Conservation (phyloP, 2,329 filamentous ascomycete genomes). For the Penicillium sp. region DNA sequence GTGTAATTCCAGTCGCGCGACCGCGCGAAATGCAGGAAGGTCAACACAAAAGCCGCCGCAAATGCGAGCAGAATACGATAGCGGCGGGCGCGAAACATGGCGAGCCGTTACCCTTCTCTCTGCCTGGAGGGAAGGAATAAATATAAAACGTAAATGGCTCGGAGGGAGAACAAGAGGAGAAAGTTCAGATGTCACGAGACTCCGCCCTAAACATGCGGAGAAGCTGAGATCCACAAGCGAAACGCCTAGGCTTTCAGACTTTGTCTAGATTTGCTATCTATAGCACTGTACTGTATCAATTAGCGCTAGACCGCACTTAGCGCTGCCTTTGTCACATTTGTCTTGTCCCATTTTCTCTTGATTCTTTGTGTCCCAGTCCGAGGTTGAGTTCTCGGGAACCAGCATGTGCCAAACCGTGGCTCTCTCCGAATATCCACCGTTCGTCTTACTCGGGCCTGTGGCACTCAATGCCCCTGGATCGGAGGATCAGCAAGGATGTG, state of each 20-base stretch:
- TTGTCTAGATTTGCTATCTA: neutral
- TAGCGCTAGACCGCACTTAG: neutral
- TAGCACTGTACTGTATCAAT: neutral
- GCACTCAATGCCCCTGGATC: neutral
- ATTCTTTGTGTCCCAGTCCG: neutral
- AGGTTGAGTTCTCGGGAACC: neutral
- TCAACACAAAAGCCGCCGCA: conserved; percentile 39
- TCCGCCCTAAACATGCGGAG: conserved; percentile 6
- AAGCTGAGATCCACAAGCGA: conserved; percentile 15
- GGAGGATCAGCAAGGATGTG: conserved; percentile 8
- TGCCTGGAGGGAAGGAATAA: neutral
- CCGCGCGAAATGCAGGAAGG: conserved; percentile 50
- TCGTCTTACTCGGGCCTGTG: neutral
- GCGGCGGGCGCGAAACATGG: conserved; percentile 47
- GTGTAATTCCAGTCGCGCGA: conserved; percentile 38
- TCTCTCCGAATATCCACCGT: neutral
- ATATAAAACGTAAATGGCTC: too few relatives aligned
- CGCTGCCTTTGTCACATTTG: neutral
- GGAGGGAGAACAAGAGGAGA: neutral
- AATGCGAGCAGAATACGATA: conserved; percentile 46
- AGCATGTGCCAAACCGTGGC: neutral
- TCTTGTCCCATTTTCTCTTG: too few relatives aligned
- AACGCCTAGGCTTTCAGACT: neutral
- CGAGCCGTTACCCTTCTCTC: conserved; percentile 16
- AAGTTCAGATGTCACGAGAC: conserved; percentile 14